Evolutionary conservation across 495 filamentous ascomycete genomes (phyloP), one percentile per base, ranked within the genome.

Genomic region (Penicillium cosmopolitanum): DNA sequence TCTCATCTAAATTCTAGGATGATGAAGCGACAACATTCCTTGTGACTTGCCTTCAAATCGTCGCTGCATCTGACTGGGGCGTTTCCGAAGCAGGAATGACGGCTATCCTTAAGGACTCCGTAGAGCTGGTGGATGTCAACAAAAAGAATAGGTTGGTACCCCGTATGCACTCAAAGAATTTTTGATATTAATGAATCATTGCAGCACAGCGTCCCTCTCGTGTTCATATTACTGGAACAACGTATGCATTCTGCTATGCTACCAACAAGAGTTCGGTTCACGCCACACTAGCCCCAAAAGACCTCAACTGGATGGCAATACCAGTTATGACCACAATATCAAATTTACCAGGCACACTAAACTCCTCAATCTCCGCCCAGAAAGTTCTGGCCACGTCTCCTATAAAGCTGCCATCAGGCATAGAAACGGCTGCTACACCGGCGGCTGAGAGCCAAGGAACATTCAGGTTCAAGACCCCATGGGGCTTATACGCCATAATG

Each of bases 251-350:
- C 34, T 52, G 50, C 19, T 21, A 12, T 18, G 50, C 50, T 12
- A 33, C 16, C 5, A 21, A 33, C 15, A 52, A 23, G 15, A 35
- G 38, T 36, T 34, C 50, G 2, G 31, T 52, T 35, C 50, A 52
- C 2, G 50, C n/a, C n/a, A 52, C 50, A 16, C 31, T 52, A 19
- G 50, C 23, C 34, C 35, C 25, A 8, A 31, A 31, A 52, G 50
- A 52, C 28, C 21, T 52, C n/a, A 52, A 52, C 31, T 52, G 50
- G 50, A 52, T 35, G 50, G 15, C n/a, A 6, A 52, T 52, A 12
- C 28, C 50, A 43, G 15, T 43, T 18, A 18, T 11, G 1, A 12
- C 1, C 13, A 15, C 35, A 38, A 4, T 4, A 15, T 15, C 35
- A 38, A 38, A 38, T 11, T 1, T 10, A 5, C 1, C 4, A 38